Evolutionary conservation across 768 basidiomycete species (phyloP).

Genomic region (Sporobolomyces phaffii): DNA sequence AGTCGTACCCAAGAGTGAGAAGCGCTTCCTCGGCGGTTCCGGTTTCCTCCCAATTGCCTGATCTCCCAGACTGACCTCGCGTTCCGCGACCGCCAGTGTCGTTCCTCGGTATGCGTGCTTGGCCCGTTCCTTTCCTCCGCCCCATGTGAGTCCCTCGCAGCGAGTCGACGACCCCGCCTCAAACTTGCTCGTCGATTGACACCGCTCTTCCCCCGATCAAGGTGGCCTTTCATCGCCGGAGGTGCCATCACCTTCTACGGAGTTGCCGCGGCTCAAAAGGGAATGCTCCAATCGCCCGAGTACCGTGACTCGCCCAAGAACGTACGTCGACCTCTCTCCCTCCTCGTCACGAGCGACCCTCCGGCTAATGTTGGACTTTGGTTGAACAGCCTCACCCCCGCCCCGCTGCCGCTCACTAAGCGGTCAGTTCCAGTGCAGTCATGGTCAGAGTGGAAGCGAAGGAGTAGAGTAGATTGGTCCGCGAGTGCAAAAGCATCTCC

Average conservation of each 20-base stretch:
- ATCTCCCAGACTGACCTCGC: not conserved
- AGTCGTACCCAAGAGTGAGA: constrained; percentile 7
- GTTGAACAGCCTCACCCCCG: constrained; percentile 14
- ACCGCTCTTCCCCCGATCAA: not conserved
- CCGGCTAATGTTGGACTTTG: too few species aligned
- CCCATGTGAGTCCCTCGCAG: constrained; percentile 25
- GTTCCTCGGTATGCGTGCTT: constrained; percentile 37
- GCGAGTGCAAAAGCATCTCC: too few species aligned
- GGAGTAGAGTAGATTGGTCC: too few species aligned
- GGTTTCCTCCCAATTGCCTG: not conserved
- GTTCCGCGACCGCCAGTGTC: constrained; percentile 9
- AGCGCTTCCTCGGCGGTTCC: not conserved
- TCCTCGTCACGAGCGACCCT: too few species aligned
- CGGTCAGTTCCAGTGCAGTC: too few species aligned
- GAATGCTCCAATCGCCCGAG: constrained; percentile 27
- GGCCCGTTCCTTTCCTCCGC: constrained; percentile 39
- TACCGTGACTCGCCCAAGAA: constrained; percentile 20
- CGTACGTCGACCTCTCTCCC: too few species aligned
- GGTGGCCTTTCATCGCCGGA: constrained; percentile 42
- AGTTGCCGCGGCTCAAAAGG: constrained; percentile 33
- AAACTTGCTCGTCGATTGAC: too few species aligned
- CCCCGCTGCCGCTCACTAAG: constrained; percentile 19
- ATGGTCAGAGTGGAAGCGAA: too few species aligned
- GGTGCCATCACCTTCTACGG: constrained; percentile 41
- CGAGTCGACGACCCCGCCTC: too few species aligned